A percentile compares a stretch with the other conserved stretches of the same genome.
These are phyloP conservation scores for Tulasnella calospora DNA, from an alignment of 768 basidiomycete species.

Conservation along the genomic window DNA sequence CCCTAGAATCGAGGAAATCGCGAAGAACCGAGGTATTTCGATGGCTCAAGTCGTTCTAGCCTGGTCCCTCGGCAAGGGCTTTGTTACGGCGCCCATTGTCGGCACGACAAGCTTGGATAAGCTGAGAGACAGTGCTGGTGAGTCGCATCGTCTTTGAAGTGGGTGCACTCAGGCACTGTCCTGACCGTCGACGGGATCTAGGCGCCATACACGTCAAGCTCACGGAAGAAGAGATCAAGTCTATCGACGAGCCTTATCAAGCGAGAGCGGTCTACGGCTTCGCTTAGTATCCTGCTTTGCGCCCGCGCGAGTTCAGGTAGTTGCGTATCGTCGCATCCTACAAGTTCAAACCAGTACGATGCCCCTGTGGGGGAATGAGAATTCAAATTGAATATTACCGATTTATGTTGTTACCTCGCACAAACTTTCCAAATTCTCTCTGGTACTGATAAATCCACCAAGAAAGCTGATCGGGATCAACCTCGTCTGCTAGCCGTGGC, in stretches of 20 bases:
- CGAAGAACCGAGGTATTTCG: neutral
- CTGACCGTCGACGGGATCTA: neutral
- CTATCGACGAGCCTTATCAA: slow-evolving; percentile 36
- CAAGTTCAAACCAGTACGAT: too few species aligned
- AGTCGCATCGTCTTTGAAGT: slow-evolving; percentile 15
- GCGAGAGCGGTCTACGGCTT: slow-evolving; percentile 30
- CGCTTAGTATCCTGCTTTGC: too few species aligned
- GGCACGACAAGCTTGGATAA: slow-evolving; percentile 52
- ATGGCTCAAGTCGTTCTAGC: slow-evolving; percentile 42
- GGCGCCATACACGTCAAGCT: slow-evolving; percentile 29
- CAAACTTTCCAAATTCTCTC: too few species aligned
- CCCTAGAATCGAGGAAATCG: neutral
- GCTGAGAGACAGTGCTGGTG: slow-evolving; percentile 50
- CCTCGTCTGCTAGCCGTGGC: too few species aligned
- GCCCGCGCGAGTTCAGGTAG: too few species aligned
- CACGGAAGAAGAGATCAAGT: slow-evolving; percentile 36
- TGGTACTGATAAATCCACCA: too few species aligned
- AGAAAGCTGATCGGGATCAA: too few species aligned
- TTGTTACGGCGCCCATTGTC: slow-evolving; percentile 55
- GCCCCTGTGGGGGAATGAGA: too few species aligned
- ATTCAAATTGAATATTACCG: too few species aligned
- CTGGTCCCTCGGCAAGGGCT: slow-evolving; percentile 37
- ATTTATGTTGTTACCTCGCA: too few species aligned
- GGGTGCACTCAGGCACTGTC: too few species aligned
- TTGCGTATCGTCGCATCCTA: too few species aligned